Conservation (phyloP, 768 basidiomycete species). For the Paxillus involutus region DNA sequence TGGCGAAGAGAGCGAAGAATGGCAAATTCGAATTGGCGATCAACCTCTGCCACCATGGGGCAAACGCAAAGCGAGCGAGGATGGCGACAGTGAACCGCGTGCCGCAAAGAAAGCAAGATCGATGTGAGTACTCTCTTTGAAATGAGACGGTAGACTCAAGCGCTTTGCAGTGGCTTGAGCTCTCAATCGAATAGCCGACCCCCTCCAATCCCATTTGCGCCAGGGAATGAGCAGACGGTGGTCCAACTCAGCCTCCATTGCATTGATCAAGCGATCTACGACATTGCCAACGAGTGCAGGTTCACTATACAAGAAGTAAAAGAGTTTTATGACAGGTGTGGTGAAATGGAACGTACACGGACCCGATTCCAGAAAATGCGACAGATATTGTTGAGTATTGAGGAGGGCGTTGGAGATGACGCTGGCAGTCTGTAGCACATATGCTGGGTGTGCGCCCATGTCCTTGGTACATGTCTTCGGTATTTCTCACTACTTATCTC, state of each 20-base stretch:
- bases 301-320: conserved; percentile 79
- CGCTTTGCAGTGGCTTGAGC: conserved; percentile 2
- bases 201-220: conserved; percentile 1
- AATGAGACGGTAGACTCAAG: conserved; percentile 1
- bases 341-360: conserved; percentile 68
- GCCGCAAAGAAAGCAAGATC: conserved; percentile 44
- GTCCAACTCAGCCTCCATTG: conserved; percentile 46
- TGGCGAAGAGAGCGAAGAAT: conserved; percentile 54
- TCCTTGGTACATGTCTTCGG: background rate
- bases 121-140: conserved; percentile 33
- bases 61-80: conserved; percentile 52
- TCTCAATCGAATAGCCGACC: conserved; percentile 1
- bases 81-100: conserved; percentile 28
- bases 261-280: conserved; percentile 61
- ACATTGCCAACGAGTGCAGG: conserved; percentile 67
- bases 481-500: background rate
- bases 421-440: conserved; percentile 5
- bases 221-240: conserved; percentile 6
- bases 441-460: background rate
- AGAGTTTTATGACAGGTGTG: conserved; percentile 73
- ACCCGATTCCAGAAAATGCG: conserved; percentile 70
- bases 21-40: conserved; percentile 64
- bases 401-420: conserved; percentile 17
- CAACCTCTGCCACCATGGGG: conserved; percentile 69
- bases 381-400: conserved; percentile 34